Evolutionary conservation across 2,329 filamentous ascomycete species (phyloP).

Genomic region (Metarhizium guizhouense): DNA sequence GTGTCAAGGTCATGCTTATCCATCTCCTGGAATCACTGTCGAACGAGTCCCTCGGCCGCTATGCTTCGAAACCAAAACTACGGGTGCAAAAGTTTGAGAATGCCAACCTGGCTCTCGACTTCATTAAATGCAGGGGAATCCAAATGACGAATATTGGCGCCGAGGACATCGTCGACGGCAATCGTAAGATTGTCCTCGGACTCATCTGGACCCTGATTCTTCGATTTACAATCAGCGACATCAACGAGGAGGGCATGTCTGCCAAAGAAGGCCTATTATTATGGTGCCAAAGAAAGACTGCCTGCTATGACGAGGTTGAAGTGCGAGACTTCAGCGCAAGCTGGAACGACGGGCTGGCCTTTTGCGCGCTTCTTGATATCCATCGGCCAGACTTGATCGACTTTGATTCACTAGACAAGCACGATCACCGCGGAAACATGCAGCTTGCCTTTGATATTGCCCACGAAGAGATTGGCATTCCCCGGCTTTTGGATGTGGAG

Average conservation of each 20-base stretch:
- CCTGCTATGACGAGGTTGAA: slow-evolving; percentile 95
- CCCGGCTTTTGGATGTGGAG: slow-evolving; percentile 89
- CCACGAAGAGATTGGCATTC: slow-evolving; percentile 92
- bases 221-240: slow-evolving; percentile 96
- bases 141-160: slow-evolving; percentile 98
- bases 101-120: slow-evolving; percentile 90
- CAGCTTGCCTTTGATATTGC: slow-evolving; percentile 96
- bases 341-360: slow-evolving; percentile 96
- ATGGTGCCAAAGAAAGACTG: slow-evolving; percentile 98
- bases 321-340: slow-evolving; percentile 90
- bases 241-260: slow-evolving; percentile 95
- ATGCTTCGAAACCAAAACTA: slow-evolving; percentile 91
- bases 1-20: slow-evolving; percentile 73
- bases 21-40: slow-evolving; percentile 96
- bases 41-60: slow-evolving; percentile 87
- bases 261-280: slow-evolving; percentile 91
- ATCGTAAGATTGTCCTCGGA: slow-evolving; percentile 92
- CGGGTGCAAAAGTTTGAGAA: slow-evolving; percentile 97
- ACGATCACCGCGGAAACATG: slow-evolving; percentile 93
- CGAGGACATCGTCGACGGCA: slow-evolving; percentile 96
- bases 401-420: slow-evolving; percentile 90
- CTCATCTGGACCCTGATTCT: slow-evolving; percentile 98
- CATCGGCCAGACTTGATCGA: slow-evolving; percentile 96
- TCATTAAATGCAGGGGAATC: slow-evolving; percentile 82
- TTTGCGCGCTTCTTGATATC: slow-evolving; percentile 93